Conservation (phyloP, 495 filamentous ascomycete species). For the Rhizodiscina lignyota region DNA sequence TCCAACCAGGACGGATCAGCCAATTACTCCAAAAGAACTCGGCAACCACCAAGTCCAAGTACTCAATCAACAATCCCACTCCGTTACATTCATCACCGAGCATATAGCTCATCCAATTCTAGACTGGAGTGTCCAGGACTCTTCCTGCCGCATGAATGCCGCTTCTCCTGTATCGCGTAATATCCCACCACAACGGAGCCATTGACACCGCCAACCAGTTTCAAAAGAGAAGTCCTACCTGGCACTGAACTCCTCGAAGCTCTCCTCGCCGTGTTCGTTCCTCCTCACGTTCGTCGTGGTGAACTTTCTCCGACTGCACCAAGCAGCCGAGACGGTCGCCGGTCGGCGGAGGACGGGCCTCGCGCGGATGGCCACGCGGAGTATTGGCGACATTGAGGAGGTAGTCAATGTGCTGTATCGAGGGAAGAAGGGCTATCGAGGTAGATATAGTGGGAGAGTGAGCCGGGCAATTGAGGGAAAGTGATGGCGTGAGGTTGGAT, state of each 20-base stretch:
- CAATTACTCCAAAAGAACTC: neutral
- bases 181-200: too few species aligned
- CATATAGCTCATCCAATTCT: slow-evolving; percentile 3
- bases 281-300: neutral
- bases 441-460: neutral
- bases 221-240: slow-evolving; percentile 45
- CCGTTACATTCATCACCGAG: slow-evolving; percentile 5
- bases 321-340: neutral
- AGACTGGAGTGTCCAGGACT: too few species aligned
- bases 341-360: neutral
- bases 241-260: slow-evolving; percentile 95
- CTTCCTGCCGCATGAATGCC: too few species aligned
- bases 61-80: slow-evolving; percentile 1
- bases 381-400: neutral
- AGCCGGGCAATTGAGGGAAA: too few species aligned
- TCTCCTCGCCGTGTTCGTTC: slow-evolving; percentile 49
- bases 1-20: neutral
- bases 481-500: neutral
- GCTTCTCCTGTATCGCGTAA: too few species aligned
- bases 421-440: too few species aligned
- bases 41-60: too few species aligned
- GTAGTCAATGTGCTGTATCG: neutral
- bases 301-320: neutral
- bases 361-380: neutral
- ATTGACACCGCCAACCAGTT: neutral